Percentiles rank a stretch among this genome's conserved stretches.
phyloP scores from a whole-genome alignment of 2,329 filamentous ascomycete species.

The Rachicladosporium sp. region DNA sequence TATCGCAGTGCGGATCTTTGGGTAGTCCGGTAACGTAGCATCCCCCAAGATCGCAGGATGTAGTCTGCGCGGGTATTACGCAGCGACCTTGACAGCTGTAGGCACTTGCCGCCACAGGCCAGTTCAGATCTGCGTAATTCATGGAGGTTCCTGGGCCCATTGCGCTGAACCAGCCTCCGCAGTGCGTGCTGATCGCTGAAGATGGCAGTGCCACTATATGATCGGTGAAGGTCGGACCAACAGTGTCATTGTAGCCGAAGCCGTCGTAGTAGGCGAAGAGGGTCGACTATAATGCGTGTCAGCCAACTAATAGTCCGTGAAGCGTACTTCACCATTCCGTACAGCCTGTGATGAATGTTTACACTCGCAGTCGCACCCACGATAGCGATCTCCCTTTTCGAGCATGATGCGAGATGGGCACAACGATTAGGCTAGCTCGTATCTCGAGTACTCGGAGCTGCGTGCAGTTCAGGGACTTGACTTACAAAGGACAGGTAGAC shows the following conservation, averaged over 20 bases:
- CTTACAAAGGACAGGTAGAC: constrained; percentile 13
- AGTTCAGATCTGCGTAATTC: constrained; percentile 15
- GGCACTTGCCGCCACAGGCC: constrained; percentile 14
- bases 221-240: constrained; percentile 15
- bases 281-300: not conserved
- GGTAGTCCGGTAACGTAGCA: not conserved
- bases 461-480: not conserved
- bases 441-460: not conserved
- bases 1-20: not conserved
- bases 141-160: constrained; percentile 7
- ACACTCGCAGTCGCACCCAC: no score
- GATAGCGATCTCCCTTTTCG: no score
- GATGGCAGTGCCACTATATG: constrained; percentile 13
- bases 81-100: constrained; percentile 12
- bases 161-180: constrained; percentile 6
- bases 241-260: constrained; percentile 1
- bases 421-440: no score
- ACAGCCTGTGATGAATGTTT: no score
- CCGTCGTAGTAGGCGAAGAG: constrained; percentile 12
- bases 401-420: no score
- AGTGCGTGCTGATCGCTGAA: constrained; percentile 13
- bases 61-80: not conserved
- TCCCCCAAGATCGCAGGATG: not conserved
- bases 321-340: not conserved
- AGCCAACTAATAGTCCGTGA: not conserved